Percentiles rank a stretch among this genome's conserved stretches.
Conservation (phyloP, 164 flowering plant species). For the Nymphaea colorata region DNA sequence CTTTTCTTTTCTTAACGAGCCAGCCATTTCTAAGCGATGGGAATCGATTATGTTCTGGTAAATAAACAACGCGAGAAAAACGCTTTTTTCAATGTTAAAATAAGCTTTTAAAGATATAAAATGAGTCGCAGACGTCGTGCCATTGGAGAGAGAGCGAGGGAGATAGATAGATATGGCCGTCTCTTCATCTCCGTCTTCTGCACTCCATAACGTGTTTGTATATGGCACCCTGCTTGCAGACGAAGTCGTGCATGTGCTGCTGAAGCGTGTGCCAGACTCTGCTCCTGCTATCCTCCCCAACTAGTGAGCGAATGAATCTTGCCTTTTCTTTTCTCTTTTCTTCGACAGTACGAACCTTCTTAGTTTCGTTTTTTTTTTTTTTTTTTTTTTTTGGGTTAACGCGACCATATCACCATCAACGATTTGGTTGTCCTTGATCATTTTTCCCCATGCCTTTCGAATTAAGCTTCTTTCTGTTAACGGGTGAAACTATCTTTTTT, state of each 20-base stretch:
- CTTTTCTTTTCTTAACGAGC: no score
- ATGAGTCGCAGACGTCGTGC: no score
- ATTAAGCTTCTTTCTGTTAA: no score
- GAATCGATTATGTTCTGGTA: neutral
- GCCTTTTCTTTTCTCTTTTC: conserved; percentile 16
- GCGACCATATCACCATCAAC: no score
- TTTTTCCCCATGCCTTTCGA: no score
- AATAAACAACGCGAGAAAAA: neutral
- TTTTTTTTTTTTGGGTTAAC: neutral
- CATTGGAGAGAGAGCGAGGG: conserved; percentile 2
- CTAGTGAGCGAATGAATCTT: conserved; percentile 21
- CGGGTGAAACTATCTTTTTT: no score
- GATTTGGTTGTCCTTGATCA: no score
- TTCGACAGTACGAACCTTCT: neutral
- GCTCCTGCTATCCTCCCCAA: conserved; percentile 50
- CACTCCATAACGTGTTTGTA: conserved; percentile 59
- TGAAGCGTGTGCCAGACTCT: conserved; percentile 60
- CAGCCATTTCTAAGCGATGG: no score
- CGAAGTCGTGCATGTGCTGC: conserved; percentile 57
- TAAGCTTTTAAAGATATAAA: no score
- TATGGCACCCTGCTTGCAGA: conserved; percentile 80
- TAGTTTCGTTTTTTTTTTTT: neutral
- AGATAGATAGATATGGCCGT: conserved; percentile 3
- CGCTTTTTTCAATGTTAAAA: no score
- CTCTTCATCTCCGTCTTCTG: conserved; percentile 1